A percentile compares a stretch with the other conserved stretches of the same genome.
Conservation (phyloP, 2,329 filamentous ascomycete genomes). For the Colletotrichum australisinense region DNA sequence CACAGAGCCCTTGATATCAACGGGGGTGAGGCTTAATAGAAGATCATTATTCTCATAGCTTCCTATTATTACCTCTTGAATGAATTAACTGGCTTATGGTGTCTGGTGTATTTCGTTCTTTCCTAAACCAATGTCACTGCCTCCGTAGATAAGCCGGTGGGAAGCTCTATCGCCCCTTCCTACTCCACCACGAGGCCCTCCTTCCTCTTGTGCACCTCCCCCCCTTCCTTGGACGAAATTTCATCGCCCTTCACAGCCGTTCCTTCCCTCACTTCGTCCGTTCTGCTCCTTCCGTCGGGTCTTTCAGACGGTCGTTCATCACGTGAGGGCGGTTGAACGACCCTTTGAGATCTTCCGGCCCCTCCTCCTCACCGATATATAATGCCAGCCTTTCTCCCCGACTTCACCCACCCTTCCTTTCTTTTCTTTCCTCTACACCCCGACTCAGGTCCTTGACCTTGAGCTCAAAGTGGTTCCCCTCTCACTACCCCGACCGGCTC, state of each 20-base stretch:
- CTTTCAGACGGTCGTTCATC: background rate
- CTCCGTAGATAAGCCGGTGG: background rate
- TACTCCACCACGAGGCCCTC: background rate
- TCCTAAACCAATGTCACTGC: background rate
- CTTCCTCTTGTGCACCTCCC: background rate
- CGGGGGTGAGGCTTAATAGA: no score
- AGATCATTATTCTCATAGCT: no score
- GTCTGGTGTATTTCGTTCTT: no score
- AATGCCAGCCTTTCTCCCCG: background rate
- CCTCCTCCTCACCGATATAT: background rate
- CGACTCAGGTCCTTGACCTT: background rate
- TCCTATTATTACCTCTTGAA: no score
- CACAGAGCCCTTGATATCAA: no score
- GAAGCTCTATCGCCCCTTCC: background rate
- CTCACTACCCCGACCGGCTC: no score
- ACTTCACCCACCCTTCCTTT: background rate
- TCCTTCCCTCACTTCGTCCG: background rate
- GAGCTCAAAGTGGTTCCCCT: background rate
- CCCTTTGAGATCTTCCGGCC: background rate
- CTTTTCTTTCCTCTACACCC: background rate
- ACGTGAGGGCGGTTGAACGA: background rate
- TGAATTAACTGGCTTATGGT: no score
- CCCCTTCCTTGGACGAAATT: background rate
- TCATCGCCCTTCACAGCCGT: background rate
- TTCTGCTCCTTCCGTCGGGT: background rate